Percentiles rank a stretch among this genome's conserved stretches.
These are phyloP conservation scores for Phoma sp. DNA, from an alignment of 2,329 filamentous ascomycete genomes.

Conservation along the genomic window DNA sequence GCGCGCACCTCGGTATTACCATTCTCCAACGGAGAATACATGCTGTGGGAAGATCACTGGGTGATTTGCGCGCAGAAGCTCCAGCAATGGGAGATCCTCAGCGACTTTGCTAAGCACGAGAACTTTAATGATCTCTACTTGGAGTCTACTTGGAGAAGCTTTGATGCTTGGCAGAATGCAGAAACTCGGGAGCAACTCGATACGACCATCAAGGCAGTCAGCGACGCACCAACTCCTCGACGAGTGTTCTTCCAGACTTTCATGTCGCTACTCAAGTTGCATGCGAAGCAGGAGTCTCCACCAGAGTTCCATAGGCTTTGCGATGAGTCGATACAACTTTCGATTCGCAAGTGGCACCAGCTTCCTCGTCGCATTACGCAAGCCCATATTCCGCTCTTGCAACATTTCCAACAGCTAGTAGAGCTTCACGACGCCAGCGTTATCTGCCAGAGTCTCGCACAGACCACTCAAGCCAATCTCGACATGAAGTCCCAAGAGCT, in stretches of 20 bases:
- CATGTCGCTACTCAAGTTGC: slow-evolving; percentile 92
- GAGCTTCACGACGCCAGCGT: slow-evolving; percentile 97
- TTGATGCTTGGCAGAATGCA: slow-evolving; percentile 89
- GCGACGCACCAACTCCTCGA: slow-evolving; percentile 93
- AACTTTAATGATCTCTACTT: slow-evolving; percentile 96
- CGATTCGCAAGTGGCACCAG: slow-evolving; percentile 98
- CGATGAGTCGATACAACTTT: slow-evolving; percentile 96
- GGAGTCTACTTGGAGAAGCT: slow-evolving; percentile 93
- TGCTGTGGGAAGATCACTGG: slow-evolving; percentile 99
- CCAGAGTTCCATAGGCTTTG: slow-evolving; percentile 87
- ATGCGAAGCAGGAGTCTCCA: slow-evolving; percentile 81
- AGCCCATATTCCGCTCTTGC: slow-evolving; percentile 90
- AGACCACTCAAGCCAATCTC: slow-evolving; percentile 82
- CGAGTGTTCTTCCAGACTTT: slow-evolving; percentile 98
- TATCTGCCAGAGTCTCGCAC: slow-evolving; percentile 88
- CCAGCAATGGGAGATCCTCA: slow-evolving; percentile 97
- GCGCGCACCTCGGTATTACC: slow-evolving; percentile 94
- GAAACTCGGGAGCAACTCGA: slow-evolving; percentile 90
- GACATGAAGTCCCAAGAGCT: slow-evolving; percentile 95
- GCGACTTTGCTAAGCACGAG: slow-evolving; percentile 98
- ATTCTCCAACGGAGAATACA: slow-evolving; percentile 96
- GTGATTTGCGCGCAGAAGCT: slow-evolving; percentile 96
- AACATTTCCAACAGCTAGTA: slow-evolving; percentile 97
- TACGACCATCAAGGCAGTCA: slow-evolving; percentile 92
- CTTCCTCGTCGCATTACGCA: slow-evolving; percentile 92